Conservation (phyloP, 2,329 filamentous ascomycete genomes). For the Arthrobotrys conoides region DNA sequence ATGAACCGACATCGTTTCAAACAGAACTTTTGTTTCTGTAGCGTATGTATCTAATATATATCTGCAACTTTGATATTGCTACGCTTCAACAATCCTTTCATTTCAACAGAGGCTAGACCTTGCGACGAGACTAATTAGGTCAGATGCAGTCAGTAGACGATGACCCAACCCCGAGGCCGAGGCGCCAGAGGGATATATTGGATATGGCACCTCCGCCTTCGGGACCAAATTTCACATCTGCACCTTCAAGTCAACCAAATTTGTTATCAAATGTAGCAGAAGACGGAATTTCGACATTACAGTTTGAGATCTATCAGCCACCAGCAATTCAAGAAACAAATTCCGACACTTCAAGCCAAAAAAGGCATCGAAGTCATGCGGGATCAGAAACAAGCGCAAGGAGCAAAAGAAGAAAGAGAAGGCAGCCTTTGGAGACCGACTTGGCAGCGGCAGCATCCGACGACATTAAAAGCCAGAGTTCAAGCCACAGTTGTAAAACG, state of each 20-base stretch:
- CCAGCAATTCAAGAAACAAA: not conserved
- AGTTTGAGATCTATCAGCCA: slow-evolving; percentile 6
- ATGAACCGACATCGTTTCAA: not conserved
- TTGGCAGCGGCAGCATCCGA: not conserved
- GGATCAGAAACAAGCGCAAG: not conserved
- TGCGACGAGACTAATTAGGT: not conserved
- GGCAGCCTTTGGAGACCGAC: not conserved
- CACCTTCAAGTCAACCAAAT: not conserved
- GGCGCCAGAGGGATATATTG: not conserved
- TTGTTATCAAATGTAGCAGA: not conserved
- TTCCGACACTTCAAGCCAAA: slow-evolving; percentile 23
- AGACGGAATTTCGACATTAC: not conserved
- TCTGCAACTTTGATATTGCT: not conserved
- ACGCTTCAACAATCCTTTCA: not conserved
- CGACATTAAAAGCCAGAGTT: slow-evolving; percentile 12
- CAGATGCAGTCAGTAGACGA: slow-evolving; percentile 16
- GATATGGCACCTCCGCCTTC: not conserved
- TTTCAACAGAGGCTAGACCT: not conserved
- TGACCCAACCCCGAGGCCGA: slow-evolving; percentile 8
- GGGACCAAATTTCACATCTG: not conserved
- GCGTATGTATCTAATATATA: not conserved
- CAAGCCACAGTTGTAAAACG: not conserved
- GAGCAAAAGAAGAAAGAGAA: slow-evolving; percentile 13
- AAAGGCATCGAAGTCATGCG: not conserved
- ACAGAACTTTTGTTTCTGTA: not conserved